Base-by-base conservation (phyloP, 768 basidiomycete genomes). In the Lentinus tigrinus region DNA sequence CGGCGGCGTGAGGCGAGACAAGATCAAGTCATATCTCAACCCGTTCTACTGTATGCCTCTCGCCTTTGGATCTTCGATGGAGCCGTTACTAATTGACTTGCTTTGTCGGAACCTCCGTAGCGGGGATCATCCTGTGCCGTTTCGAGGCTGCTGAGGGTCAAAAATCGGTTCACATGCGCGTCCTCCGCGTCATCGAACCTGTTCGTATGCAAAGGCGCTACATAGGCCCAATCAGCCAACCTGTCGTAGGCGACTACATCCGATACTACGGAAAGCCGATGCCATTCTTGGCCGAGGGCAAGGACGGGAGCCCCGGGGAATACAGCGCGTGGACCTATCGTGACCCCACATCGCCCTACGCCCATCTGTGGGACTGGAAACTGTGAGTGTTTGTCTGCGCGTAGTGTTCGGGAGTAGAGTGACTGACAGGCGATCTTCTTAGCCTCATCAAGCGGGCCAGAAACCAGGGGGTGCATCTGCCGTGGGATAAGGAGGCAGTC, bases 121-220 rank as follows among this genome's bases (percentile, higher is more conserved):
- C 44, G 21, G 44, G 44, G 13, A 14, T 19, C 19, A 14, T 47
- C 19, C 44, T 47, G 7, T 47, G 44, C 23, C 44, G 44, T 6
- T 47, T 47, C 13, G 44, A 47, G 24, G 9, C 8, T 17, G 44
- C 17, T 9, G 9, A 21, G 14, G 24, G 21, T 9, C 44, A 16
- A 7, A 16, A 5, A 16, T 21, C 8, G 8, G 21, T 23, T 23
- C 5, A 36, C 16, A 3, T 48, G 27, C 39, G 47, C 38, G 47
- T 49, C 40, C 28, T 49, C 3, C 55, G 55, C 9, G 38, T 56
- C 47, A 31, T 56, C n/a, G 55, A 56, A 37, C 55, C 55, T 3
- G 47, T 56, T 9, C 55, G 19, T 5, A 26, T 50, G 24, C 16
- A 16, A 5, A 9, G 16, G 4, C 16, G 10, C 16, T 23, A 47